Base-by-base conservation (phyloP, 1,284 basidiomycete species). In the Tremellales sp. region DNA sequence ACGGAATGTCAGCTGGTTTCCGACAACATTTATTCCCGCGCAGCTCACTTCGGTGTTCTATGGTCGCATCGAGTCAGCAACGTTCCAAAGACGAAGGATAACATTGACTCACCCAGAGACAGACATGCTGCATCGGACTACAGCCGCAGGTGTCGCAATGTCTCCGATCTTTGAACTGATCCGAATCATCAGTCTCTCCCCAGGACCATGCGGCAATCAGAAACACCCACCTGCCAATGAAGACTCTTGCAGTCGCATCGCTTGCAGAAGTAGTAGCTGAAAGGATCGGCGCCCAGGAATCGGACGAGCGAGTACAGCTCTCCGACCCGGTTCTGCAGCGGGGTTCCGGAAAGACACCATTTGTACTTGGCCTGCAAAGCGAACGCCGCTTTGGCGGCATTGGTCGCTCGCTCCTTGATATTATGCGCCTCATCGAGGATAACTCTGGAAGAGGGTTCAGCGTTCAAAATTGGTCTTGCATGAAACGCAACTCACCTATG, bases 301-400 rank as follows among this genome's bases (percentile, higher is more conserved):
- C 75, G 65, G 39, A 99, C 84, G 48, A 97, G 81, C 68, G 92
- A 95, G 75, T 98, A 99, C 34, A 99, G 76, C 70, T 99, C 95
- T 55, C 95, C 95, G 13, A 99, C 95, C 53, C 94, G 84, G 63
- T 95, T 95, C 72, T 97, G 89, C 12, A 93, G 74, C 0, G 91
- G 93, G n/a, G 93, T 97, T n/a, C 94, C 95, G 22, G 92, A 97
- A 26, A 99, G 77, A 71, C 95, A 98, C 95, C 95, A 99, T 53
- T 83, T 83, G 59, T 83, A 90, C 50, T 81, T 81, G 47, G 85
- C 82, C 58, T 85, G 73, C 4, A 98, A 76, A 43, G 91, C 87
- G 66, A 98, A 99, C 0, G 91, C 81, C 9, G 90, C 92, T 71
- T 97, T 97, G 2, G 95, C 93, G 0, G 94, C 97, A 66, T 97